These are phyloP conservation scores for Biancaea sappan DNA, from an alignment of 306 rosid species.

Conservation along the genomic window DNA sequence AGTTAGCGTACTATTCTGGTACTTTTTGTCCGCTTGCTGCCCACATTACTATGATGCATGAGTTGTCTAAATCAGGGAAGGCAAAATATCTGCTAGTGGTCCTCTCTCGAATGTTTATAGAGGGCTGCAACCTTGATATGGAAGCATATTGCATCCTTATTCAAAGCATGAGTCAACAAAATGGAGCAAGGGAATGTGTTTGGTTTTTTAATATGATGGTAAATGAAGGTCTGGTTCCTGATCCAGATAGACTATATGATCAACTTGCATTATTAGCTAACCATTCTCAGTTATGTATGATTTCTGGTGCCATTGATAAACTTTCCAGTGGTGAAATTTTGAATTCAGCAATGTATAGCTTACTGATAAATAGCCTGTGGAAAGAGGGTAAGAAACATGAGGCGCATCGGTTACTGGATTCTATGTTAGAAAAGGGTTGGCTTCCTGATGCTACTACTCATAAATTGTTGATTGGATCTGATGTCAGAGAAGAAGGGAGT, in stretches of 20 bases:
- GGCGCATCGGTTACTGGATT: conserved; percentile 63
- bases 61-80: conserved; percentile 50
- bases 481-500: conserved; percentile 41
- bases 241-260: conserved; percentile 57
- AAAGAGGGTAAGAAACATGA: conserved; percentile 67
- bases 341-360: conserved; percentile 51
- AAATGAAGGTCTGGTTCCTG: conserved; percentile 59
- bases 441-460: conserved; percentile 80
- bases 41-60: conserved; percentile 56
- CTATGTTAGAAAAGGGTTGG: conserved; percentile 91
- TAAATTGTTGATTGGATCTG: conserved; percentile 72
- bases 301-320: conserved; percentile 55
- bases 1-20: conserved; percentile 58
- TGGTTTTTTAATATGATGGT: conserved; percentile 71
- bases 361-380: conserved; percentile 74
- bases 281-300: conserved; percentile 52
- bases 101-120: conserved; percentile 65
- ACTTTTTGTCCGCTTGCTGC: conserved; percentile 52
- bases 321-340: conserved; percentile 43
- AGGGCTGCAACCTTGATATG: conserved; percentile 54
- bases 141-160: conserved; percentile 73
- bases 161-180: conserved; percentile 53
- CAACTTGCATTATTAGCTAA: conserved; percentile 55
- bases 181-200: conserved; percentile 50
- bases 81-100: conserved; percentile 43